Conservation (phyloP, 202 grass and related monocot genomes). For the Panicum hallii region DNA sequence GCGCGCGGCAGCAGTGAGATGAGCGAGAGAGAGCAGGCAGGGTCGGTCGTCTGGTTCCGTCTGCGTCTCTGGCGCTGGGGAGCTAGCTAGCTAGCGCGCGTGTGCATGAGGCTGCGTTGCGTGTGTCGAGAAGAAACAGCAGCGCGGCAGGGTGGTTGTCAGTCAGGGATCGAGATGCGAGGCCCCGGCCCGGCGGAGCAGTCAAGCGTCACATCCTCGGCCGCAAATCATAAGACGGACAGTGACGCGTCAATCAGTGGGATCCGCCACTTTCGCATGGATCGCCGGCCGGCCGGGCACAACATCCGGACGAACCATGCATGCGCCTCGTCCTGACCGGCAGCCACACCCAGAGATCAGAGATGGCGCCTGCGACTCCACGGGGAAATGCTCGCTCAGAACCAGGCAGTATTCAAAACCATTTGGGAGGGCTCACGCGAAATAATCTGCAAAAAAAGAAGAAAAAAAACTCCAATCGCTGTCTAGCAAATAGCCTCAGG, state of each 20-base stretch:
- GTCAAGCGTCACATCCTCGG: constrained; percentile 51
- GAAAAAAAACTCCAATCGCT: too few relatives aligned
- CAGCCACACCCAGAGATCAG: not conserved
- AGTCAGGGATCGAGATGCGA: too few relatives aligned
- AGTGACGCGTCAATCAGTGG: constrained; percentile 52
- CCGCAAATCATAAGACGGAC: constrained; percentile 48
- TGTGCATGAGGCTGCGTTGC: not conserved
- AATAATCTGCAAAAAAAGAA: too few relatives aligned
- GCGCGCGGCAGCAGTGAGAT: not conserved
- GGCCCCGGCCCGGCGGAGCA: not conserved
- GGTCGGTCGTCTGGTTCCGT: not conserved
- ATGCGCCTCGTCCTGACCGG: not conserved
- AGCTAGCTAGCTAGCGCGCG: not conserved
- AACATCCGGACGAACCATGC: not conserved
- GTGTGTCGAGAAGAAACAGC: constrained; percentile 12
- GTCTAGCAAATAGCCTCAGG: too few relatives aligned
- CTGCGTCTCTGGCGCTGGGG: too few relatives aligned
- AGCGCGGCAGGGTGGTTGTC: too few relatives aligned
- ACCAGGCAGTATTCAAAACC: too few relatives aligned
- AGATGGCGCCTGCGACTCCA: too few relatives aligned
- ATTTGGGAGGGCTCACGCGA: too few relatives aligned
- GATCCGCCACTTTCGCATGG: constrained; percentile 1
- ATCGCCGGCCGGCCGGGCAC: too few relatives aligned
- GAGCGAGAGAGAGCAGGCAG: not conserved
- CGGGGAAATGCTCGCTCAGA: too few relatives aligned